phyloP scores from a whole-genome alignment of 139 green algal genomes.

The Zygnema circumcarinatum region DNA sequence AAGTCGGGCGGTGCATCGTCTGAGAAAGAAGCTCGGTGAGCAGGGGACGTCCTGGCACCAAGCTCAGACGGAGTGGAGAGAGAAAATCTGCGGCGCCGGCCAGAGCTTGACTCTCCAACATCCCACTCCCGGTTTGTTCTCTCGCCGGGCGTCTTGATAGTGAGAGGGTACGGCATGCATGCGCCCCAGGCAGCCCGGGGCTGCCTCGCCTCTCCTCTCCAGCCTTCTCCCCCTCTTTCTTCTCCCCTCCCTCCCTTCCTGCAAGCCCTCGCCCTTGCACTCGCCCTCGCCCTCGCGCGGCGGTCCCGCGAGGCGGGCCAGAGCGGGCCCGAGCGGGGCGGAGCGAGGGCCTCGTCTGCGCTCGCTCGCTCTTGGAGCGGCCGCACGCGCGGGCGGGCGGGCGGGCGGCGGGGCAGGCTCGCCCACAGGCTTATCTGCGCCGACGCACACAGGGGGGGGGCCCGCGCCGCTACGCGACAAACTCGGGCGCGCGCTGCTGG shows the following conservation, averaged over 20 bases:
- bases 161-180: conserved; percentile 23
- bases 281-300: background rate
- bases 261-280: background rate
- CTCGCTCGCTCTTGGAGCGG: too few species aligned
- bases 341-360: too few species aligned
- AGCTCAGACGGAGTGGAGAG: conserved; percentile 12
- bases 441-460: too few species aligned
- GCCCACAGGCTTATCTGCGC: too few species aligned
- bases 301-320: too few species aligned
- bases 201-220: background rate
- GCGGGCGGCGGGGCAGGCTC: too few species aligned
- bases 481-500: too few species aligned
- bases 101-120: background rate
- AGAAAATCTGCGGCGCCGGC: background rate
- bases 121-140: background rate
- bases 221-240: background rate
- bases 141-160: background rate
- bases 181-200: background rate
- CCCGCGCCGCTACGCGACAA: too few species aligned
- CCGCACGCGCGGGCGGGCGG: too few species aligned
- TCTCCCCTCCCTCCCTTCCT: background rate
- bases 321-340: too few species aligned
- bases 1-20: background rate
- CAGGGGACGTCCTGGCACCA: background rate
- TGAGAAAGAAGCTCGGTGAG: conserved; percentile 19